Evolutionary conservation across 2,329 filamentous ascomycete species (phyloP).

Genomic region (Ilyonectria robusta): DNA sequence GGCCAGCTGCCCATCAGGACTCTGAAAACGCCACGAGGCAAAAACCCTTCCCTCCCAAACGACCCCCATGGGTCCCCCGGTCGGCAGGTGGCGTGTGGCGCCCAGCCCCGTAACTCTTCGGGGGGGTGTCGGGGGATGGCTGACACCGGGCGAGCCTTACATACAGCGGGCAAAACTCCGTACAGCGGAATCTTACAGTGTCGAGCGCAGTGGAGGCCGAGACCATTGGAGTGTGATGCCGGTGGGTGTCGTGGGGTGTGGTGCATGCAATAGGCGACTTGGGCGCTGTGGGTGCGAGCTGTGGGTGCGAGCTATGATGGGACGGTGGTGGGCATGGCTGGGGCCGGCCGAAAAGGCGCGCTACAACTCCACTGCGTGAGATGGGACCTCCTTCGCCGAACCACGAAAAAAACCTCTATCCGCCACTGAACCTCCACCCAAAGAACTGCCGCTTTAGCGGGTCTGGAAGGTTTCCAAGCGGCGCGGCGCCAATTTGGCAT

Average conservation of each 20-base stretch:
- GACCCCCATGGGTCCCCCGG: conserved; percentile 27
- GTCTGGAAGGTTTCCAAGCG: conserved; percentile 28
- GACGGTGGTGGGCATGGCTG: conserved; percentile 7
- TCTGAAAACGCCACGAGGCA: conserved; percentile 40
- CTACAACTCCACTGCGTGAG: conserved; percentile 10
- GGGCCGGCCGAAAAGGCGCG: conserved; percentile 7
- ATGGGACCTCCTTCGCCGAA: neutral
- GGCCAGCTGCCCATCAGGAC: conserved; percentile 32
- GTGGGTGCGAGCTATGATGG: neutral
- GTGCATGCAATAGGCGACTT: neutral
- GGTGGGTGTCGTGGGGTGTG: conserved; percentile 13
- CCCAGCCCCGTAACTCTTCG: conserved; percentile 8
- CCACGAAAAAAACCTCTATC: conserved; percentile 8
- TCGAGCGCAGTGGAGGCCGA: conserved; percentile 10
- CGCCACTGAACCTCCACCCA: conserved; percentile 20
- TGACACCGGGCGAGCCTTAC: neutral
- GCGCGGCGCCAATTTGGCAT: conserved; percentile 14
- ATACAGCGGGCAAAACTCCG: conserved; percentile 18
- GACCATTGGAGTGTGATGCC: conserved; percentile 14
- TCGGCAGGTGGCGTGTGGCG: conserved; percentile 29
- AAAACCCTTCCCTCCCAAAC: conserved; percentile 36
- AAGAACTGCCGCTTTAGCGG: conserved; percentile 22
- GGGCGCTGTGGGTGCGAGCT: neutral
- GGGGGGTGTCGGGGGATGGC: conserved; percentile 12
- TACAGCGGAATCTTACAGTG: neutral